These are phyloP conservation scores for Capronia epimyces DNA, from an alignment of 2,329 filamentous ascomycete genomes.

Conservation along the genomic window DNA sequence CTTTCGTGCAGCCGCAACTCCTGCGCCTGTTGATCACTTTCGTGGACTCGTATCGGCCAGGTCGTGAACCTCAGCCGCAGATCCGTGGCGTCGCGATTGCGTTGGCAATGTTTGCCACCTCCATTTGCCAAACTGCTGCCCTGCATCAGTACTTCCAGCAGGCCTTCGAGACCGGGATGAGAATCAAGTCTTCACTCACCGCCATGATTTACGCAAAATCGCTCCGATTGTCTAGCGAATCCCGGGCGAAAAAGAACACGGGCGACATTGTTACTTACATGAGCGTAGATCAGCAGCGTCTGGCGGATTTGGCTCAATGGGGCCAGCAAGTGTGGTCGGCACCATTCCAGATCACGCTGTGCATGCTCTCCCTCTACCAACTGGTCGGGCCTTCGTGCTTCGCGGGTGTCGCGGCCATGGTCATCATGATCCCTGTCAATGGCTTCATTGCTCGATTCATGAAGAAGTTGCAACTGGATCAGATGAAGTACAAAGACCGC, in stretches of 20 bases:
- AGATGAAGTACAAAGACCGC: slow-evolving; percentile 99
- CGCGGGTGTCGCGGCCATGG: slow-evolving; percentile 89
- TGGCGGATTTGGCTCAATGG: slow-evolving; percentile 92
- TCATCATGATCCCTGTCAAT: slow-evolving; percentile 95
- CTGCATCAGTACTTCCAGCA: slow-evolving; percentile 98
- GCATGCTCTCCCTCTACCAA: slow-evolving; percentile 92
- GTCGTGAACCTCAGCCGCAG: slow-evolving; percentile 63
- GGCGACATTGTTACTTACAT: slow-evolving; percentile 99
- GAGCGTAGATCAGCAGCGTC: slow-evolving; percentile 93
- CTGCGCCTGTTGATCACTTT: slow-evolving; percentile 78
- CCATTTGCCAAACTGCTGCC: slow-evolving; percentile 77
- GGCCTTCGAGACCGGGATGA: slow-evolving; percentile 92
- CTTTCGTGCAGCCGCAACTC: slow-evolving; percentile 87
- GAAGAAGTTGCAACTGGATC: slow-evolving; percentile 88
- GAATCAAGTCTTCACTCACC: slow-evolving; percentile 84
- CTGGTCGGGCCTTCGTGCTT: slow-evolving; percentile 95
- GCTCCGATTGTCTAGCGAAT: slow-evolving; percentile 85
- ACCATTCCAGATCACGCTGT: slow-evolving; percentile 90
- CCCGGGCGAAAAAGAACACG: slow-evolving; percentile 78
- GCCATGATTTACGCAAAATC: slow-evolving; percentile 91
- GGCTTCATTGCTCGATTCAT: slow-evolving; percentile 86
- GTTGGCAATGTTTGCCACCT: slow-evolving; percentile 84
- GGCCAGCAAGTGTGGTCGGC: slow-evolving; percentile 95
- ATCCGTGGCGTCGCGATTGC: slow-evolving; percentile 83
- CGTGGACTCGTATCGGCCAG: slow-evolving; percentile 66